Evolutionary conservation across 345 rosid genomes (phyloP), one percentile per base, ranked within the genome.

Genomic region (Syzygium grande): DNA sequence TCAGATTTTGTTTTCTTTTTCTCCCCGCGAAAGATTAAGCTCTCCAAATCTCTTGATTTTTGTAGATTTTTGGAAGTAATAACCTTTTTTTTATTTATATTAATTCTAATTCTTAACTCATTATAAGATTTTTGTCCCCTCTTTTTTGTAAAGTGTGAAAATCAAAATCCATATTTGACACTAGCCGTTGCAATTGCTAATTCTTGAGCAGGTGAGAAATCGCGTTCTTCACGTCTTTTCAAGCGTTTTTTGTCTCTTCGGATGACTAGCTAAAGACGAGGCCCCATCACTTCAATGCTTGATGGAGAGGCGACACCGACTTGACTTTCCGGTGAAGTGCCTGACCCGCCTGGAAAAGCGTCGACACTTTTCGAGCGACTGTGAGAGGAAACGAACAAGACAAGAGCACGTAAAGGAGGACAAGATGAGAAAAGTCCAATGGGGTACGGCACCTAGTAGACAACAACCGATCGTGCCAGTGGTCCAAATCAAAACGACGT

Each of bases 121-220:
- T 7, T 6, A 43, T 43, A 7, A 43, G 46, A 43, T 43, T 5
- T 43, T 43, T 6, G 46, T 1, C 1, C 1, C 1, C 6, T 1
- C 1, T 1, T 43, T 43, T 43, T 43, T 43, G 0, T 6, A 5
- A 7, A 43, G 6, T 0, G 46, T 43, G 7, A 6, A 43, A 43
- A 43, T 43, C 1, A 7, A 43, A 43, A 43, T 1, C 7, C 46
- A 6, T 43, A 43, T 6, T 43, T 43, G 1, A 43, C 46, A 1
- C 1, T 43, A 43, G 6, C 6, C 46, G 46, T 43, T 43, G 0
- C 46, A 43, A 43, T 43, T 43, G 46, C 46, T 43, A 43, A 43
- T 43, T 1, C 46, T 43, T 43, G 46, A 43, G 7, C 46, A 43
- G 1, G 7, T 43, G 46, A 7, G 46, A 43, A 43, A 43, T 43